These are phyloP conservation scores for Fusarium euwallaceae DNA, from an alignment of 2,329 filamentous ascomycete genomes.

Conservation along the genomic window DNA sequence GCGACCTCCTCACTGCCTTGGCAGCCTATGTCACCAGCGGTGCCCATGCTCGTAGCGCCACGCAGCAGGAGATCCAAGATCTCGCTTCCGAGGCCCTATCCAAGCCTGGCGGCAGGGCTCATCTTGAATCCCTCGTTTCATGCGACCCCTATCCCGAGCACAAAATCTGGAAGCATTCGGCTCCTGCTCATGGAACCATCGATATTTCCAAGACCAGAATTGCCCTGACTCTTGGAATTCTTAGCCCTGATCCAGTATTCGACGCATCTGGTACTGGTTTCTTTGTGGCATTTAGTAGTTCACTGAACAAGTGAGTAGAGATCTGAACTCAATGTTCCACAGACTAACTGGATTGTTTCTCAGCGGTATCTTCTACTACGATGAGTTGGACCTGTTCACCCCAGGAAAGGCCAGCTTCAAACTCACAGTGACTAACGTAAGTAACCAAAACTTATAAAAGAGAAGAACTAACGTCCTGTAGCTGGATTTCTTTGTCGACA, in stretches of 20 bases:
- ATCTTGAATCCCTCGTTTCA: neutral
- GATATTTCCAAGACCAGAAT: neutral
- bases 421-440: neutral
- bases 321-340: neutral
- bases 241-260: neutral
- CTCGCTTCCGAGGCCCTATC: neutral
- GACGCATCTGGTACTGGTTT: neutral
- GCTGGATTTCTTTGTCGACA: neutral
- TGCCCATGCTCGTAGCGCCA: neutral
- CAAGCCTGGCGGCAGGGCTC: neutral
- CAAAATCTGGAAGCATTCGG: neutral
- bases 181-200: neutral
- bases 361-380: neutral
- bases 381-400: neutral
- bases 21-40: neutral
- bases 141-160: neutral
- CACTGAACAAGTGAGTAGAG: neutral
- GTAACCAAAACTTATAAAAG: neutral
- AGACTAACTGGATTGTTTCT: neutral
- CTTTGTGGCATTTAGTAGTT: neutral
- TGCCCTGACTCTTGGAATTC: neutral
- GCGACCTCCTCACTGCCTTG: neutral
- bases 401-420: neutral
- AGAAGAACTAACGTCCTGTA: neutral
- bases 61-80: neutral